These are phyloP conservation scores for Nasturtium officinale DNA, from an alignment of 345 rosid species.

Conservation along the genomic window DNA sequence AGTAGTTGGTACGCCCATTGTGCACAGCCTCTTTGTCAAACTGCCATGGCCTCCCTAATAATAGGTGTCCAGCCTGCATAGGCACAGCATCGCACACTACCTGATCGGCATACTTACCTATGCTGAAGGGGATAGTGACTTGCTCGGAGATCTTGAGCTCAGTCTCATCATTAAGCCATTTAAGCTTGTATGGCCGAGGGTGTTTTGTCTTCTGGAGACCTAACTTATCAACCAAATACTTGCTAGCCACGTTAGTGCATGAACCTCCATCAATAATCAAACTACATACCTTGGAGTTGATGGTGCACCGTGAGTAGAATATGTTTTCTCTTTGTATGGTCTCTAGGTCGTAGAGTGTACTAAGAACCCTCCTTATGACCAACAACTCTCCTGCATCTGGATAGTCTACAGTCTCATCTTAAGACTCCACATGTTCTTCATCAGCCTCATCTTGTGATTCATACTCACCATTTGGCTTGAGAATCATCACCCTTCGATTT, in stretches of 20 bases:
- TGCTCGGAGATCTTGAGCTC: background rate
- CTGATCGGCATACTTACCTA: background rate
- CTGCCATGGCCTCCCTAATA: background rate
- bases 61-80: background rate
- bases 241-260: background rate
- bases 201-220: background rate
- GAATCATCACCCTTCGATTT: background rate
- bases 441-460: background rate
- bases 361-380: background rate
- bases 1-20: background rate
- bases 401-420: background rate
- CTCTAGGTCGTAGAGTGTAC: fast-evolving
- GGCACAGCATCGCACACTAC: background rate
- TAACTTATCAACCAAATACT: background rate
- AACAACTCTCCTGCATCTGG: background rate
- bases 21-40: background rate
- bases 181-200: background rate
- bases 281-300: background rate
- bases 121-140: too few relatives aligned
- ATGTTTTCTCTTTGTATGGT: background rate
- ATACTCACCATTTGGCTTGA: background rate
- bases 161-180: background rate
- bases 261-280: background rate
- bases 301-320: background rate
- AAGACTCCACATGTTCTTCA: background rate